A percentile compares a stretch with the other conserved stretches of the same genome.
Conservation (phyloP, 2,329 filamentous ascomycete species). For the Aspergillus hortae region DNA sequence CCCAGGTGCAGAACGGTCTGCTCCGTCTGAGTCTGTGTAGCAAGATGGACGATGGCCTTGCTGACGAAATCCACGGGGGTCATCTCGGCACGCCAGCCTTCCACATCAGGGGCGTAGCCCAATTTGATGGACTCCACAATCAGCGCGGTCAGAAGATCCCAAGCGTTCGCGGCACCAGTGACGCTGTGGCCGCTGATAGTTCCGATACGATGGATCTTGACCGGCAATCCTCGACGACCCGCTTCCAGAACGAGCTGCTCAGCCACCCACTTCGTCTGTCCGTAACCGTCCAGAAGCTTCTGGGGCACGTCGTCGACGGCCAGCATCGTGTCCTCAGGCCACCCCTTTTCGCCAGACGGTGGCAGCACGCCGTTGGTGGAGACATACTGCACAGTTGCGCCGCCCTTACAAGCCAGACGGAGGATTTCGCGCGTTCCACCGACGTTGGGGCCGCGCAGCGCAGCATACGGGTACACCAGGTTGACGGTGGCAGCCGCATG, state of each 20-base stretch:
- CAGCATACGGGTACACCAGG: conserved; percentile 76
- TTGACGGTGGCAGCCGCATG: conserved; percentile 78
- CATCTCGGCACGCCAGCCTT: conserved; percentile 78
- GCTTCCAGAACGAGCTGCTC: conserved; percentile 72
- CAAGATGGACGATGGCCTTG: conserved; percentile 67
- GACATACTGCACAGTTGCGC: conserved; percentile 72
- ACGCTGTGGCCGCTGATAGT: conserved; percentile 76
- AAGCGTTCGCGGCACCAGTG: conserved; percentile 72
- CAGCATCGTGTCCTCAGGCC: conserved; percentile 67
- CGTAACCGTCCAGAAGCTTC: conserved; percentile 69
- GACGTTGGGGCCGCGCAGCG: conserved; percentile 69
- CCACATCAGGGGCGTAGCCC: conserved; percentile 65
- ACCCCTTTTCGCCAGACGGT: conserved; percentile 61
- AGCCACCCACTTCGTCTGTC: conserved; percentile 78
- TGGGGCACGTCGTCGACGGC: conserved; percentile 64
- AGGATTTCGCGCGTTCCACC: conserved; percentile 74
- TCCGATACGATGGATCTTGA: conserved; percentile 68
- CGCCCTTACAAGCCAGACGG: conserved; percentile 63
- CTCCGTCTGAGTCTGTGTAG: conserved; percentile 59
- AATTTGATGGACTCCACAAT: conserved; percentile 74
- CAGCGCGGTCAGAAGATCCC: conserved; percentile 71
- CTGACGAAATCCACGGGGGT: conserved; percentile 79
- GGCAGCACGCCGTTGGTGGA: conserved; percentile 79
- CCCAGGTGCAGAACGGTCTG: conserved; percentile 71
- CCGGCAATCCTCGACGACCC: conserved; percentile 63